phyloP scores from a whole-genome alignment of 2,329 filamentous ascomycete species.

The Cadophora sp. region DNA sequence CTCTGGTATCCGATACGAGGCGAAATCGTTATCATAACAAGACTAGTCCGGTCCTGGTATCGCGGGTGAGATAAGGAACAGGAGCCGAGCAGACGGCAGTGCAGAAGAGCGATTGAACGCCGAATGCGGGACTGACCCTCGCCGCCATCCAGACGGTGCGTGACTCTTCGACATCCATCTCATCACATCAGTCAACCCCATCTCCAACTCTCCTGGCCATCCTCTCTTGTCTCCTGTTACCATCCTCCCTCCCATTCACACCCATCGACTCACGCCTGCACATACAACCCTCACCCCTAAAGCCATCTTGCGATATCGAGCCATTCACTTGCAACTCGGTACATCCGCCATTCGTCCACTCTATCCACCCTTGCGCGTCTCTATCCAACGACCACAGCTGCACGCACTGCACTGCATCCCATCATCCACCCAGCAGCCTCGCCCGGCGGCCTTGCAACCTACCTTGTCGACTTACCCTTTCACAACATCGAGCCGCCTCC shows the following conservation, averaged over 20 bases:
- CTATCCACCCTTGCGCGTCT: slow-evolving; percentile 14
- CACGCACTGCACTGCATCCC: slow-evolving; percentile 7
- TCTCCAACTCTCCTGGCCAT: background rate
- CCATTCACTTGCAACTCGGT: slow-evolving; percentile 41
- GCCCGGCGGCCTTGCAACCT: slow-evolving; percentile 23
- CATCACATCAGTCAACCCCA: background rate
- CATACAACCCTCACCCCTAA: slow-evolving; percentile 14
- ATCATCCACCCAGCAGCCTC: slow-evolving; percentile 27
- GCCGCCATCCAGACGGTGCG: no score
- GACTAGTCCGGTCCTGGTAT: background rate
- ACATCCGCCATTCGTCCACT: slow-evolving; percentile 29
- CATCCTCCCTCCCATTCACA: background rate
- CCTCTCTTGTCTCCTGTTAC: background rate
- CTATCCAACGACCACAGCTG: slow-evolving; percentile 19
- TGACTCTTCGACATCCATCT: background rate
- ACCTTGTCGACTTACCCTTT: slow-evolving; percentile 17
- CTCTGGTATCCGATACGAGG: no score
- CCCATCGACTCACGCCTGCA: background rate
- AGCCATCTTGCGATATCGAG: slow-evolving; percentile 32
- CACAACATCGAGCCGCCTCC: slow-evolving; percentile 29
- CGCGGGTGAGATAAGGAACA: background rate
- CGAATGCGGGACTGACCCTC: background rate
- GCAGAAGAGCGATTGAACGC: background rate
- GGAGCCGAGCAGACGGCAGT: background rate
- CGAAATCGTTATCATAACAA: no score